Evolutionary conservation across 768 basidiomycete genomes (phyloP).

Genomic region (Cystobasidium onofrii): DNA sequence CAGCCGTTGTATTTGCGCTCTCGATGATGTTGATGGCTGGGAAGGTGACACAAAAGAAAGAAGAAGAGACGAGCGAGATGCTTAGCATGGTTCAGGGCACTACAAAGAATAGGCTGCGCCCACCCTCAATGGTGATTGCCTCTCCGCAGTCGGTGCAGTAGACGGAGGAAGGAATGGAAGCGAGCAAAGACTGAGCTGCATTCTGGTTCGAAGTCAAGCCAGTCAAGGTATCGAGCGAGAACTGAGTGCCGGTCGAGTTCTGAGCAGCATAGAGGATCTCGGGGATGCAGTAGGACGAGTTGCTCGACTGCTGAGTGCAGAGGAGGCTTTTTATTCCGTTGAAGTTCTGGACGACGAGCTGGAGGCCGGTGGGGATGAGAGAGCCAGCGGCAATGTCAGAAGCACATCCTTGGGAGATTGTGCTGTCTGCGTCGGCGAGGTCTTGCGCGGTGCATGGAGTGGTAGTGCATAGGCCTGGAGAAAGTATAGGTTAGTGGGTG

Average conservation of each 20-base stretch:
- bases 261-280: slow-evolving; percentile 19
- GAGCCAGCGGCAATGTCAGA: slow-evolving; percentile 8
- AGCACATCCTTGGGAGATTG: background rate
- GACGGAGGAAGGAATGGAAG: background rate
- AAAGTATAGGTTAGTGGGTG: background rate
- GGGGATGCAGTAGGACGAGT: slow-evolving; percentile 22
- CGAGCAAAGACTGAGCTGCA: background rate
- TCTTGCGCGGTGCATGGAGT: background rate
- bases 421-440: background rate
- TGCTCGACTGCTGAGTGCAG: slow-evolving; percentile 11
- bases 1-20: background rate
- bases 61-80: background rate
- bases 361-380: background rate
- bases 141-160: slow-evolving; percentile 30
- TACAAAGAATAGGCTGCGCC: background rate
- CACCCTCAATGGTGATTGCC: slow-evolving; percentile 18
- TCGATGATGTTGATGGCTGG: slow-evolving; percentile 17
- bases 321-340: background rate
- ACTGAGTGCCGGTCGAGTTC: slow-evolving; percentile 25
- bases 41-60: background rate
- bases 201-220: background rate
- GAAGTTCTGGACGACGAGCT: slow-evolving; percentile 11
- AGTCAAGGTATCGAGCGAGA: background rate
- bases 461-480: background rate
- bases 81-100: no score